Conservation (phyloP, 2,329 filamentous ascomycete genomes). For the Arthroderma sp. region DNA sequence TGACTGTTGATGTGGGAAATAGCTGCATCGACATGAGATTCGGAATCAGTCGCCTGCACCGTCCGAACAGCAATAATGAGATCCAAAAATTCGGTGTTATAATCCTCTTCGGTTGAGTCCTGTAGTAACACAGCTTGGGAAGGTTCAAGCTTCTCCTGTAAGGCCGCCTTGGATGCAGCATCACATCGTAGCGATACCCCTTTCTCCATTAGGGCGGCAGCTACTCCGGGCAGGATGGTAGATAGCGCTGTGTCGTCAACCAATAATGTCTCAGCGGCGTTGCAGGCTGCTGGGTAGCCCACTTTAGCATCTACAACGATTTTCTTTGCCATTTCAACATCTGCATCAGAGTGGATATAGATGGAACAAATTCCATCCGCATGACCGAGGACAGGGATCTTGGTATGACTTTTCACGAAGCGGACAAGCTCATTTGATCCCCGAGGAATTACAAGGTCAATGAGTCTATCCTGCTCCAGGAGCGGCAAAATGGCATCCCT, state of each 20-base stretch:
- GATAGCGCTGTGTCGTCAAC: slow-evolving; percentile 60
- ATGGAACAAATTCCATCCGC: slow-evolving; percentile 85
- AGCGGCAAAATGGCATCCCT: slow-evolving; percentile 80
- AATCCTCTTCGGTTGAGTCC: slow-evolving; percentile 59
- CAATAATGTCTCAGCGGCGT: slow-evolving; percentile 81
- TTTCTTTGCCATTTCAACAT: slow-evolving; percentile 55
- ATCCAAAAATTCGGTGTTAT: slow-evolving; percentile 76
- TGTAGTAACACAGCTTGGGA: slow-evolving; percentile 41
- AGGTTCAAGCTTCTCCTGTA: slow-evolving; percentile 37
- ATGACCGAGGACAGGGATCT: slow-evolving; percentile 90
- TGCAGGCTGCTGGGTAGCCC: slow-evolving; percentile 90
- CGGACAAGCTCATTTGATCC: slow-evolving; percentile 82
- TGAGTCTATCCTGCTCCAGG: slow-evolving; percentile 71
- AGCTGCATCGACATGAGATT: slow-evolving; percentile 49
- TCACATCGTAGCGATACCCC: slow-evolving; percentile 81
- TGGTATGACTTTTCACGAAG: slow-evolving; percentile 79
- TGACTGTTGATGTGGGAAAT: slow-evolving; percentile 83
- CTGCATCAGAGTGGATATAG: slow-evolving; percentile 70
- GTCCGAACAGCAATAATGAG: slow-evolving; percentile 74
- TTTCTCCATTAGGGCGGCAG: slow-evolving; percentile 57
- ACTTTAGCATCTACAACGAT: slow-evolving; percentile 87
- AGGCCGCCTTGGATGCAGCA: slow-evolving; percentile 48
- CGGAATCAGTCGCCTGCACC: slow-evolving; percentile 35
- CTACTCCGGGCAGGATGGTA: slow-evolving; percentile 57
- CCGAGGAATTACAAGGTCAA: slow-evolving; percentile 89